Evolutionary conservation across 495 filamentous ascomycete genomes (phyloP), one percentile per base, ranked within the genome.

Genomic region (Neurospora terricola): DNA sequence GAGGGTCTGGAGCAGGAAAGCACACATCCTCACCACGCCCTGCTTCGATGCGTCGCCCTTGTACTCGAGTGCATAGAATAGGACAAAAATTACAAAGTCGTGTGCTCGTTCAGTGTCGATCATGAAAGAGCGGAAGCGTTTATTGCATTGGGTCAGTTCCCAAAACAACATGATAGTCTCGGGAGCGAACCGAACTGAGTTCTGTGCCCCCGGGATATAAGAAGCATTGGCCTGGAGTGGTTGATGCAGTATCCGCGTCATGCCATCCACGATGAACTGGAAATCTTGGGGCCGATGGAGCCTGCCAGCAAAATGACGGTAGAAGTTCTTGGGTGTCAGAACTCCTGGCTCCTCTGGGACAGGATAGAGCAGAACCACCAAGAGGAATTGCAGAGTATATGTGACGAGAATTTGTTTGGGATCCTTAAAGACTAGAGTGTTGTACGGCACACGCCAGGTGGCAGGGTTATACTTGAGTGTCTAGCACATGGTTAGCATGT

Each of bases 141-240:
- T 98, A 82, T 99, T 99, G 86, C 95, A 98, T 81, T 99, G 96
- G 37, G 97, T 87, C 9, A 92, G 88, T 82, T 99, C 96, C 96
- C 96, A 99, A 80, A 98, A 99, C 3, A 99, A 88, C 87, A 98
- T 94, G 43, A 98, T 89, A 85, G 97, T 97, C 81, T 99, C 96
- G 9, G 96, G 94, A 3, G 94, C 93, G 87, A 94, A 97, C 81
- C 92, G 93, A 72, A 94, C 82, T 0, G 91, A 88, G 72, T 89
- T 88, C 76, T 97, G 93, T 69, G 91, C 92, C 6, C 95, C 94
- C 2, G 96, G 95, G 9, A 99, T 88, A 80, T 97, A 98, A 0
- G 95, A 94, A 3, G 87, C 87, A 34, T 92, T 94, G 18, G 92
- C 91, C 83, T 97, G 92, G 73, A 98, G 89, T 7, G 96, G 96